Evolutionary conservation across 1,284 basidiomycete genomes (phyloP), one percentile per base, ranked within the genome.

Genomic region (Marasmius tenuissimus): DNA sequence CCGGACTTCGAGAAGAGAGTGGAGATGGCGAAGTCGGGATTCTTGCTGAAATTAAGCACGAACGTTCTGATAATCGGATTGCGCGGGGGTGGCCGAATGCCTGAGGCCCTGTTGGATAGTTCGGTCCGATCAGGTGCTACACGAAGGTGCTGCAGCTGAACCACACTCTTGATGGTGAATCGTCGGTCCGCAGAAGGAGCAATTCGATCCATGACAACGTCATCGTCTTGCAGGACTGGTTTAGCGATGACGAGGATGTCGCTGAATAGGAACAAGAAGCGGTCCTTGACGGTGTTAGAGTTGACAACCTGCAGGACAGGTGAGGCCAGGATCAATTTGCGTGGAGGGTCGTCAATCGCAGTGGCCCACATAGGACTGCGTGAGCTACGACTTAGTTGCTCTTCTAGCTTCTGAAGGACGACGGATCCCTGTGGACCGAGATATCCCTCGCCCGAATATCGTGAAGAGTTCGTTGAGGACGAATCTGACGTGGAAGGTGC

Each of bases 261-360:
- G 71, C 82, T 93, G 82, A 99, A 99, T 22, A 99, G 81, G 78
- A 98, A 96, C 12, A 99, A 82, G 78, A 94, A 96, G 9, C 97
- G 89, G 71, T 98, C 96, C 74, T 99, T 98, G 75, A 97, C 92
- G 1, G 93, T 96, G 69, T 96, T 93, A 39, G 89, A 83, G 75
- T 96, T 96, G 69, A 95, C 94, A 6, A 98, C 94, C 75, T 99
- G 97, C 16, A 98, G 81, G 14, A 97, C 92, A 1, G 95, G 92
- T 5, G 92, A 91, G 3, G 91, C 90, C 45, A 95, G 79, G 16
- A 97, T 76, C 27, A 98, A 78, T 71, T 91, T 94, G 48, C 97
- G 84, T 4, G 93, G 92, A 18, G 96, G 94, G 66, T 93, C 88
- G 64, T 95, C 93, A 53, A 96, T 80, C 37, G 84, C 82, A 48